These are phyloP conservation scores for Epichloe sylvatica DNA, from an alignment of 2,329 filamentous ascomycete genomes.

Conservation along the genomic window DNA sequence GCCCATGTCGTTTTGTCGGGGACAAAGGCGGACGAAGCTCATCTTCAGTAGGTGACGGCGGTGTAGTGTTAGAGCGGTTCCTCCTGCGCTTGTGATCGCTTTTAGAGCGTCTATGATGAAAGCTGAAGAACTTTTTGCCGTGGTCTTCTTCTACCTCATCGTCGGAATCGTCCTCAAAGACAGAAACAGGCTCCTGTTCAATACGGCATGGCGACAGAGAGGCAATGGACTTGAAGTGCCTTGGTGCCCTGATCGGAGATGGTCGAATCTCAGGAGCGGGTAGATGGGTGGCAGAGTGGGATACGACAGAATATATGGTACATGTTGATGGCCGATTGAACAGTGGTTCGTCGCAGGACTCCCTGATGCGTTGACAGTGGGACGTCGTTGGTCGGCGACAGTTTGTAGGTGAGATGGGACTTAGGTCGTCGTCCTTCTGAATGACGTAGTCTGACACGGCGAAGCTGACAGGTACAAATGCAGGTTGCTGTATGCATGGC, in stretches of 20 bases:
- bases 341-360: background rate
- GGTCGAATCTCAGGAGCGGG: slow-evolving; percentile 7
- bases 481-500: slow-evolving; percentile 9
- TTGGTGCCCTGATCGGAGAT: slow-evolving; percentile 10
- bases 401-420: slow-evolving; percentile 8
- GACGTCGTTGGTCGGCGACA: background rate
- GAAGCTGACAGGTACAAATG: slow-evolving; percentile 1
- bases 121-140: slow-evolving; percentile 23
- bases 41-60: background rate
- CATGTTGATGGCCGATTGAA: slow-evolving; percentile 1
- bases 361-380: background rate
- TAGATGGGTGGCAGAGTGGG: slow-evolving; percentile 12
- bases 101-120: slow-evolving; percentile 27
- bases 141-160: slow-evolving; percentile 18
- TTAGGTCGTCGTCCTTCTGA: background rate
- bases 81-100: slow-evolving; percentile 16
- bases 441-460: background rate
- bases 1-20: slow-evolving; percentile 16
- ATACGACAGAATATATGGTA: slow-evolving; percentile 11
- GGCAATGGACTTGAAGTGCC: slow-evolving; percentile 15
- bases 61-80: background rate
- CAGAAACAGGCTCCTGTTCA: slow-evolving; percentile 22
- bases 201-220: slow-evolving; percentile 10
- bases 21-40: background rate
- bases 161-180: slow-evolving; percentile 37